Evolutionary conservation across 2,329 filamentous ascomycete species (phyloP).

Genomic region (Plenodomus biglobosus): DNA sequence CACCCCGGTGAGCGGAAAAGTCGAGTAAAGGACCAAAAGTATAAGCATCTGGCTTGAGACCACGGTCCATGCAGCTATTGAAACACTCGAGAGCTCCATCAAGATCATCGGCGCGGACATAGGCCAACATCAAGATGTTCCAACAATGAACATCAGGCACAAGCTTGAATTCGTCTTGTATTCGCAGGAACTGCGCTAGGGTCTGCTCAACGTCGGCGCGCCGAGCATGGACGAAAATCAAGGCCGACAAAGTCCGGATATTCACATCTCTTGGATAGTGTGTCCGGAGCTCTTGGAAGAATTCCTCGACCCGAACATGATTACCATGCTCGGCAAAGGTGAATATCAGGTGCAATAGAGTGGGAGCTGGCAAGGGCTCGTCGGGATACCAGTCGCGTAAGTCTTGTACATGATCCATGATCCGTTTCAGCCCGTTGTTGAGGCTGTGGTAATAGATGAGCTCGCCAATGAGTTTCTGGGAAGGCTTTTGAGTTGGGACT

Average conservation of each 20-base stretch:
- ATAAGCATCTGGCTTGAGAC: conserved; percentile 59
- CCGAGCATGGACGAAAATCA: conserved; percentile 72
- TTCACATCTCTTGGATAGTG: conserved; percentile 10
- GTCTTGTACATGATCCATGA: conserved; percentile 29
- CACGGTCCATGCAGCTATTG: conserved; percentile 56
- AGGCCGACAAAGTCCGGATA: conserved; percentile 19
- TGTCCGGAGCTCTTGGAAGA: conserved; percentile 31
- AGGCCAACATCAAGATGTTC: conserved; percentile 76
- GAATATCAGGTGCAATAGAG: conserved; percentile 25
- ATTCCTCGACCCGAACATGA: conserved; percentile 34
- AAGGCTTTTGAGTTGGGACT: conserved; percentile 17
- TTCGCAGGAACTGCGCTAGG: conserved; percentile 62
- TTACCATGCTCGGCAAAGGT: conserved; percentile 41
- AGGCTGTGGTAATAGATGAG: conserved; percentile 25
- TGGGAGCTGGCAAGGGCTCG: conserved; percentile 17
- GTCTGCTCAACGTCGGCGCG: conserved; percentile 65
- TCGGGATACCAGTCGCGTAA: conserved; percentile 27
- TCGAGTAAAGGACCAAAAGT: conserved; percentile 75
- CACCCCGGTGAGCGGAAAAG: conserved; percentile 69
- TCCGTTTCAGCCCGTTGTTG: conserved; percentile 19
- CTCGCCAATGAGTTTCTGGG: conserved; percentile 18
- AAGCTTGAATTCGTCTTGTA: conserved; percentile 58
- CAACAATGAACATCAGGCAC: conserved; percentile 64
- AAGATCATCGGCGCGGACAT: conserved; percentile 67
- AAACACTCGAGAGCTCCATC: conserved; percentile 67